phyloP scores from a whole-genome alignment of 1,284 basidiomycete species.

The Ustilago loliicola region DNA sequence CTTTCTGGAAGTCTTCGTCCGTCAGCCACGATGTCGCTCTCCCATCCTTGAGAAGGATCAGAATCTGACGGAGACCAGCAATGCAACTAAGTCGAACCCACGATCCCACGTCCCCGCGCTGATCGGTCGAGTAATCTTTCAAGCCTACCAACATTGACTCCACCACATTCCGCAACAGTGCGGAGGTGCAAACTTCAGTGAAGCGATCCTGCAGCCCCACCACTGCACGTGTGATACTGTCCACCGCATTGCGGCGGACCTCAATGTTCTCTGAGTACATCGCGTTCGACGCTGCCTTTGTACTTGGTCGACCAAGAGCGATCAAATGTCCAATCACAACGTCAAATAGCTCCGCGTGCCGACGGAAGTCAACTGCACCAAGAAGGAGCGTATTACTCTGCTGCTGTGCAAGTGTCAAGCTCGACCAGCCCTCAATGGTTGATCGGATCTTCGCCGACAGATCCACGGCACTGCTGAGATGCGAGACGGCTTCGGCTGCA shows the following conservation, averaged over 20 bases:
- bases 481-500: conserved; percentile 77
- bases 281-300: conserved; percentile 72
- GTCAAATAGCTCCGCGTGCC: conserved; percentile 74
- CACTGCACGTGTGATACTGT: conserved; percentile 74
- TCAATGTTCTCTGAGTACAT: conserved; percentile 73
- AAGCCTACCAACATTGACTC: conserved; percentile 76
- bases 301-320: conserved; percentile 74
- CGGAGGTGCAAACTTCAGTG: not conserved
- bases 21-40: conserved; percentile 10
- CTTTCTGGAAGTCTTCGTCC: conserved; percentile 25
- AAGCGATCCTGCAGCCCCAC: conserved; percentile 1
- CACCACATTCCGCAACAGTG: not conserved
- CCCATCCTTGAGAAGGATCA: conserved; percentile 71
- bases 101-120: conserved; percentile 96
- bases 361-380: conserved; percentile 79
- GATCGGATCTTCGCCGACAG: conserved; percentile 72
- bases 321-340: conserved; percentile 77
- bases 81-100: conserved; percentile 88
- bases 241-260: conserved; percentile 79
- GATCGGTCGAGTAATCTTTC: conserved; percentile 90
- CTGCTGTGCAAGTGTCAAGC: conserved; percentile 76
- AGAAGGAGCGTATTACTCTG: conserved; percentile 84
- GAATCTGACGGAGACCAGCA: conserved; percentile 76
- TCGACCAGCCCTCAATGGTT: conserved; percentile 76
- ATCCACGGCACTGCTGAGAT: conserved; percentile 79